Evolutionary conservation across 352 stramenopile species (phyloP).

Genomic region (Phytophthora quininea): DNA sequence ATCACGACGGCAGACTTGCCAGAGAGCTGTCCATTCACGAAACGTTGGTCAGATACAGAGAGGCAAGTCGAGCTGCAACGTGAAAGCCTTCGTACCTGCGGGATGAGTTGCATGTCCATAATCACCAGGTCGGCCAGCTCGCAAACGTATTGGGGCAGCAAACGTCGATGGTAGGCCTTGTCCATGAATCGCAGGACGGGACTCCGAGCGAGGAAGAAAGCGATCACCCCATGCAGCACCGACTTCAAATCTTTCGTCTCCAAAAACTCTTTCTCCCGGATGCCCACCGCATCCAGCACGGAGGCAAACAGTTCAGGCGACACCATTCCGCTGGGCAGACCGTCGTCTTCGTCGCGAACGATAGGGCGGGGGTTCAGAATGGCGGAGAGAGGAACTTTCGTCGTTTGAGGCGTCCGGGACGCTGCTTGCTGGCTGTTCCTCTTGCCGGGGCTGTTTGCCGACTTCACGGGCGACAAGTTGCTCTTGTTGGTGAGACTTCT

Average conservation of each 20-base stretch:
- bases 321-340: slow-evolving; percentile 16
- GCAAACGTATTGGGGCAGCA: slow-evolving; percentile 55
- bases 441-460: slow-evolving; percentile 2
- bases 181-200: slow-evolving; percentile 58
- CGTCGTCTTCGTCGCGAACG: slow-evolving; percentile 3
- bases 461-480: slow-evolving; percentile 13
- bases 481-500: slow-evolving; percentile 19
- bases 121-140: slow-evolving; percentile 51
- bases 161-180: slow-evolving; percentile 61
- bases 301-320: slow-evolving; percentile 52
- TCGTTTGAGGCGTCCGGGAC: slow-evolving; percentile 17
- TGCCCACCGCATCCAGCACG: slow-evolving; percentile 39
- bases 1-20: slow-evolving; percentile 32
- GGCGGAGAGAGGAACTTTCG: slow-evolving; percentile 31
- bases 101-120: slow-evolving; percentile 53
- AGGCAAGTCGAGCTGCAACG: no score
- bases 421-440: slow-evolving; percentile 6
- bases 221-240: slow-evolving; percentile 58
- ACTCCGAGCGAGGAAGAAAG: slow-evolving; percentile 62
- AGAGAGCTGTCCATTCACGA: slow-evolving; percentile 20
- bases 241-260: slow-evolving; percentile 49
- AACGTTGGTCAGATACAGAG: neutral
- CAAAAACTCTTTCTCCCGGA: slow-evolving; percentile 51
- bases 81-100: slow-evolving; percentile 31
- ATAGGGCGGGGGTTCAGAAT: slow-evolving; percentile 26